phyloP scores from a whole-genome alignment of 2,329 filamentous ascomycete species.

The Hymenoscyphus linearis region DNA sequence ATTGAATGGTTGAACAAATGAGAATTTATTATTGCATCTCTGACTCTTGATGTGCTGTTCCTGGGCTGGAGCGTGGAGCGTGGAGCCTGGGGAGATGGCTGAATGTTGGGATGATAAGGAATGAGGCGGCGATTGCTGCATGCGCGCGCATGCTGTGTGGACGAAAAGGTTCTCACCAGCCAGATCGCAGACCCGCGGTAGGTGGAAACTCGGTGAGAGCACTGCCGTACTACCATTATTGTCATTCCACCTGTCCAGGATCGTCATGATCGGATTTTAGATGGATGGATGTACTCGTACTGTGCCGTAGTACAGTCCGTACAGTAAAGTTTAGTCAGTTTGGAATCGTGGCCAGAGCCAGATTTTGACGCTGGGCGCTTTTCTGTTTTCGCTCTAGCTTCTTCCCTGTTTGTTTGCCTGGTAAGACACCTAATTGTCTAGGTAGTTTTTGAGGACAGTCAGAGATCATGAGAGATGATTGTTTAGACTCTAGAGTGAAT shows the following conservation, averaged over 20 bases:
- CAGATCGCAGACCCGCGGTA: background rate
- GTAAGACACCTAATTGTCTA: too few relatives aligned
- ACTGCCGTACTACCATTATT: background rate
- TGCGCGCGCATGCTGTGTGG: background rate
- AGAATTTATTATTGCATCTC: background rate
- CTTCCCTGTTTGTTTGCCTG: background rate
- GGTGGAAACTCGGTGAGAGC: background rate
- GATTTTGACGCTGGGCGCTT: background rate
- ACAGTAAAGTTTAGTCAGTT: background rate
- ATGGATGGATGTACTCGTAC: background rate
- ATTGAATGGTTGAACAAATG: conserved; percentile 9
- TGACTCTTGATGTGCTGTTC: background rate
- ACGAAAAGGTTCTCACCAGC: background rate
- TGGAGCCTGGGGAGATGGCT: background rate
- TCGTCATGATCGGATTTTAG: background rate
- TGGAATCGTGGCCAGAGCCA: background rate
- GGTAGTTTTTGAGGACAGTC: too few relatives aligned
- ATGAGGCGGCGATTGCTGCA: background rate
- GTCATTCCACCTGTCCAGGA: too few relatives aligned
- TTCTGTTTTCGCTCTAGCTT: conserved; percentile 5
- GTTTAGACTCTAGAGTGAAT: too few relatives aligned
- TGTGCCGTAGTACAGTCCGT: too few relatives aligned
- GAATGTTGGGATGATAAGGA: background rate
- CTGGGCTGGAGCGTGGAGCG: too few relatives aligned
- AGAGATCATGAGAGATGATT: background rate